Percentiles rank a stretch among this genome's conserved stretches.
Evolutionary conservation across 257 asterid species (phyloP).

Genomic region (Pogostemon cablin): DNA sequence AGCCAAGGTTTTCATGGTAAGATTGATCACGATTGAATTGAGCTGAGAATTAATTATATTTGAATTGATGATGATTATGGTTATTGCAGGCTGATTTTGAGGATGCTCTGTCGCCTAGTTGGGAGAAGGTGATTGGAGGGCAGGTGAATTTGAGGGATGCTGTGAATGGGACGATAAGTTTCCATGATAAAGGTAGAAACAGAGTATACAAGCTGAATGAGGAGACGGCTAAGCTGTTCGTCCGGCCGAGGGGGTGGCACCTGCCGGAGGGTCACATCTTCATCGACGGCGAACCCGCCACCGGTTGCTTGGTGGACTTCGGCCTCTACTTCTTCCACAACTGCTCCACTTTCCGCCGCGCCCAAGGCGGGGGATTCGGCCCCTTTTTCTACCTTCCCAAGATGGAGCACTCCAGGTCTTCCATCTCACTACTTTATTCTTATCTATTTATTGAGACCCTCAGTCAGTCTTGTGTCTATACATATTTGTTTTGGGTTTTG

Average conservation of each 20-base stretch:
- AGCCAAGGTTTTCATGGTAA: constrained; percentile 95
- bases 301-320: constrained; percentile 80
- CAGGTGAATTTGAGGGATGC: constrained; percentile 88
- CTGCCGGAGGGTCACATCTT: constrained; percentile 88
- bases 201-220: constrained; percentile 74
- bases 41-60: not conserved
- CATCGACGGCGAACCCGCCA: constrained; percentile 90
- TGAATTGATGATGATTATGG: not conserved
- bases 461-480: too few relatives aligned
- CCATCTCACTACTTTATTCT: not conserved
- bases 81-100: constrained; percentile 82
- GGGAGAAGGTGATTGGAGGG: constrained; percentile 90
- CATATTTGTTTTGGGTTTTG: too few relatives aligned
- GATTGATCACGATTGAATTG: not conserved
- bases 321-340: constrained; percentile 93
- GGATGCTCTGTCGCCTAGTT: constrained; percentile 89
- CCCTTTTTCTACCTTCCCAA: constrained; percentile 97
- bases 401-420: constrained; percentile 88
- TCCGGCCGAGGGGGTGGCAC: constrained; percentile 99
- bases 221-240: constrained; percentile 87
- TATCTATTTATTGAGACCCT: too few relatives aligned
- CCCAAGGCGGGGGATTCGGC: constrained; percentile 77
- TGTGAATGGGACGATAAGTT: constrained; percentile 78
- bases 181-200: constrained; percentile 74
- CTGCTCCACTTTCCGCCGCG: constrained; percentile 56